These are phyloP conservation scores for Phellopilus nigrolimitatus DNA, from an alignment of 1,284 basidiomycete genomes.

Conservation along the genomic window DNA sequence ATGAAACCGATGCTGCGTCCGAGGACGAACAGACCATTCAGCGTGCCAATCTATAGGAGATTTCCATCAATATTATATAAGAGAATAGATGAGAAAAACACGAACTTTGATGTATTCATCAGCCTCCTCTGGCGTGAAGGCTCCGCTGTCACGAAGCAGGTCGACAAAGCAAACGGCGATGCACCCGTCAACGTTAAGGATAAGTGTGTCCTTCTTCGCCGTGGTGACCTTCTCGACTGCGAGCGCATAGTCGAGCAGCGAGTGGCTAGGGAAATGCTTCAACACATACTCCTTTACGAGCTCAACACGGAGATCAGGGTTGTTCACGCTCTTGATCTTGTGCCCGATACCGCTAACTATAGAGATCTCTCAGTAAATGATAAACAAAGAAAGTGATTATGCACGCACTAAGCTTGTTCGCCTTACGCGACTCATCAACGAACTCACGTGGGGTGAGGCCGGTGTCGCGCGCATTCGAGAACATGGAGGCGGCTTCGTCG, in stretches of 20 bases:
- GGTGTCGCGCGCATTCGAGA: constrained; percentile 85
- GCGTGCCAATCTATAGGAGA: constrained; percentile 67
- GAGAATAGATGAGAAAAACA: neutral
- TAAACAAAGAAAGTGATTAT: too few relatives aligned
- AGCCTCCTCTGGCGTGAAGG: constrained; percentile 94
- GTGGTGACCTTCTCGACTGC: constrained; percentile 98
- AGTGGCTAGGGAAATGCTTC: constrained; percentile 94
- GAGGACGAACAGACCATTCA: constrained; percentile 96
- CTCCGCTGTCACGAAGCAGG: constrained; percentile 87
- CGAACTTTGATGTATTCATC: constrained; percentile 90
- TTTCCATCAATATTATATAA: constrained; percentile 10
- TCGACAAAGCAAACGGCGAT: constrained; percentile 99
- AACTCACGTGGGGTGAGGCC: constrained; percentile 96
- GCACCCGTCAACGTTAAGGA: constrained; percentile 96
- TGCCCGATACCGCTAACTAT: constrained; percentile 96
- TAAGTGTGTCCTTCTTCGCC: constrained; percentile 95
- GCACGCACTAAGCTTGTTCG: constrained; percentile 91
- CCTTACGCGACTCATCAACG: constrained; percentile 93
- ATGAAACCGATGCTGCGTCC: constrained; percentile 98
- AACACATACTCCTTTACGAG: constrained; percentile 96
- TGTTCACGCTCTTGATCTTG: constrained; percentile 99
- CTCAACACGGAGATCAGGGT: constrained; percentile 95
- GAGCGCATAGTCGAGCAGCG: constrained; percentile 94
- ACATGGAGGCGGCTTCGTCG: constrained; percentile 95
- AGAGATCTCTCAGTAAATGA: too few relatives aligned